Base-by-base conservation (phyloP, 2,329 filamentous ascomycete species). In the Sclerotinia spermophila region DNA sequence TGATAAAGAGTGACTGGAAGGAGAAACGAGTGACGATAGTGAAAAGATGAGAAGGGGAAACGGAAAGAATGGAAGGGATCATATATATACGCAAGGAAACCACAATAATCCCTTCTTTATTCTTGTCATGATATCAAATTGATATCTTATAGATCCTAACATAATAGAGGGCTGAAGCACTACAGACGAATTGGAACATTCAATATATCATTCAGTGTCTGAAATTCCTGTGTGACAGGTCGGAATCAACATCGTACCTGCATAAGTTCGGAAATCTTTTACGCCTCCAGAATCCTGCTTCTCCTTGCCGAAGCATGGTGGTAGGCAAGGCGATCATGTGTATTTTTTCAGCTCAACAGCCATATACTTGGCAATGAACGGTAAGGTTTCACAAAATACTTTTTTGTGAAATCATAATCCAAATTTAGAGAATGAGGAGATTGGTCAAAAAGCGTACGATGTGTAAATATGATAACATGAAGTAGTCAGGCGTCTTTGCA, bases 291-390 rank as follows among this genome's bases (percentile, higher is more conserved):
- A n/a, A 33, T 53, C 58, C 35, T 69, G 27, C 27, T 42, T 64
- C 67, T 53, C 35, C n/a, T 35, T 38, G 8, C 42, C 44, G 53
- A 42, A 67, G 19, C 27, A 45, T 21, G 65, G n/a, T 67, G n/a
- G 30, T 42, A 58, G 40, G 38, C 40, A 33, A 60, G 66, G 53
- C 67, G 24, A 61, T 62, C 67, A 53, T 62, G 24, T 48, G 56
- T 5, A 24, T 51, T 13, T 42, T 62, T 64, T 69, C 67, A 69
- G 67, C 67, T 69, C 27, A 44, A 64, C 56, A 69, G 67, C 58
- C 56, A 69, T 33, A n/a, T 40, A 24, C 67, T 69, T 69, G 67
- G 67, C 67, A 48, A 64, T 67, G 38, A 67, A 33, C 35, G 65
- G 27, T 44, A 33, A 30, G 11, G 51, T 67, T 56, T 55, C 64